Evolutionary conservation across 345 rosid genomes (phyloP).

Genomic region (sweet orange (Citrus sinensis)): DNA sequence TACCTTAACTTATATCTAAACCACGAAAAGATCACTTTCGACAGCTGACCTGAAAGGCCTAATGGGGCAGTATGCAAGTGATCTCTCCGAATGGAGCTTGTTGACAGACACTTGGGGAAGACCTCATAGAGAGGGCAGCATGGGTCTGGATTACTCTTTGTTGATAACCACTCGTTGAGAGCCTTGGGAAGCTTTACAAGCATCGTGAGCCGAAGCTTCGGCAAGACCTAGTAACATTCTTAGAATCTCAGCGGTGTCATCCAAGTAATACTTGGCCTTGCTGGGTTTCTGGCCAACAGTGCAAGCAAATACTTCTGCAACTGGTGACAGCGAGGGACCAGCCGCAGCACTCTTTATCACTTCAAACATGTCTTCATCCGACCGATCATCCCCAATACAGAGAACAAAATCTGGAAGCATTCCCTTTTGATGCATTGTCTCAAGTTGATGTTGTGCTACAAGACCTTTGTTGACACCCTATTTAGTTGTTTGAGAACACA

Average conservation of each 20-base stretch:
- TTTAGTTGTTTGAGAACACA: neutral
- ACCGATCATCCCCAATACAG: slow-evolving; percentile 90
- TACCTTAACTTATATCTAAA: neutral
- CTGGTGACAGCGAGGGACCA: slow-evolving; percentile 67
- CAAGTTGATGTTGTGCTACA: slow-evolving; percentile 63
- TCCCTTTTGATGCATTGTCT: slow-evolving; percentile 58
- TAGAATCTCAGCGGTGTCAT: slow-evolving; percentile 71
- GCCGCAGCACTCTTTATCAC: slow-evolving; percentile 61
- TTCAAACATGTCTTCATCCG: slow-evolving; percentile 96
- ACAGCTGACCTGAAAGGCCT: neutral
- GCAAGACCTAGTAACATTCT: slow-evolving; percentile 73
- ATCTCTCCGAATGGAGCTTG: neutral
- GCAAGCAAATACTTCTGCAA: slow-evolving; percentile 89
- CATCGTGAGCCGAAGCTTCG: slow-evolving; percentile 38
- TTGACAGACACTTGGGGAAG: neutral
- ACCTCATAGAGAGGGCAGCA: neutral
- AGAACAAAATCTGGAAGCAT: slow-evolving; percentile 78
- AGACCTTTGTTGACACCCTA: slow-evolving; percentile 95
- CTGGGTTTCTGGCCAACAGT: slow-evolving; percentile 91
- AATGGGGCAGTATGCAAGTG: neutral
- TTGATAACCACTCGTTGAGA: neutral
- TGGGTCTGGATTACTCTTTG: neutral
- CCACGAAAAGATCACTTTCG: neutral
- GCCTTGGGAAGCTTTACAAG: slow-evolving; percentile 8
- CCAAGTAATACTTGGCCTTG: slow-evolving; percentile 91